phyloP scores from a whole-genome alignment of 2,329 filamentous ascomycete genomes.

The Epichloe glyceriae region DNA sequence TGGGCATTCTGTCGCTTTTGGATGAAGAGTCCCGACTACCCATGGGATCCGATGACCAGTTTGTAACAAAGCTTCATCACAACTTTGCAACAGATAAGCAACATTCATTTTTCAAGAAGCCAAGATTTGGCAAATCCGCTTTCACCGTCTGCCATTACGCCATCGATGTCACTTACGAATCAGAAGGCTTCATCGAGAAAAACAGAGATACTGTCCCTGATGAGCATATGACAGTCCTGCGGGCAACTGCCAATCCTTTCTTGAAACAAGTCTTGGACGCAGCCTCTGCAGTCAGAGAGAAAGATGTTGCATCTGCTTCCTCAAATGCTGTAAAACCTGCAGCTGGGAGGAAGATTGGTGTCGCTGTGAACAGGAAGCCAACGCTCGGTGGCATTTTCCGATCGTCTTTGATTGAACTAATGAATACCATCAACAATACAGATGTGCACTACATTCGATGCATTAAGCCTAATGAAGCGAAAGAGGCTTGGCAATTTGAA shows the following conservation, averaged over 20 bases:
- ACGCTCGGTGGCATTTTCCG: slow-evolving; percentile 98
- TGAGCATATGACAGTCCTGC: slow-evolving; percentile 90
- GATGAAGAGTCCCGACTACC: slow-evolving; percentile 94
- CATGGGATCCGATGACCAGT: slow-evolving; percentile 95
- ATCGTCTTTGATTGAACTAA: slow-evolving; percentile 92
- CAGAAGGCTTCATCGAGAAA: slow-evolving; percentile 98
- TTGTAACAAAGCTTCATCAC: slow-evolving; percentile 90
- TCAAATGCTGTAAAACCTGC: slow-evolving; percentile 67
- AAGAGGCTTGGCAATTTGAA: slow-evolving; percentile 95
- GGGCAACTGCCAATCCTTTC: slow-evolving; percentile 73
- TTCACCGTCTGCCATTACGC: slow-evolving; percentile 99
- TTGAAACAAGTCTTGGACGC: slow-evolving; percentile 73
- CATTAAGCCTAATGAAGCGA: slow-evolving; percentile 97
- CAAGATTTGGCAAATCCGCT: slow-evolving; percentile 88
- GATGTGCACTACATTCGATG: slow-evolving; percentile 98
- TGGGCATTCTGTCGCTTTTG: slow-evolving; percentile 81
- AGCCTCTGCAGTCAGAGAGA: slow-evolving; percentile 77
- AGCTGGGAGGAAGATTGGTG: slow-evolving; percentile 74
- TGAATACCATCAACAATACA: slow-evolving; percentile 94
- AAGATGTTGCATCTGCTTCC: slow-evolving; percentile 56
- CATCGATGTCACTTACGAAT: slow-evolving; percentile 95
- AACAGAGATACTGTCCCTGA: slow-evolving; percentile 97
- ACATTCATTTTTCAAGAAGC: slow-evolving; percentile 97
- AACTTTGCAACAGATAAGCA: slow-evolving; percentile 86
- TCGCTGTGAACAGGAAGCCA: slow-evolving; percentile 88